phyloP scores from a whole-genome alignment of 176 grass and related monocot species.

The Poa pratensis region DNA sequence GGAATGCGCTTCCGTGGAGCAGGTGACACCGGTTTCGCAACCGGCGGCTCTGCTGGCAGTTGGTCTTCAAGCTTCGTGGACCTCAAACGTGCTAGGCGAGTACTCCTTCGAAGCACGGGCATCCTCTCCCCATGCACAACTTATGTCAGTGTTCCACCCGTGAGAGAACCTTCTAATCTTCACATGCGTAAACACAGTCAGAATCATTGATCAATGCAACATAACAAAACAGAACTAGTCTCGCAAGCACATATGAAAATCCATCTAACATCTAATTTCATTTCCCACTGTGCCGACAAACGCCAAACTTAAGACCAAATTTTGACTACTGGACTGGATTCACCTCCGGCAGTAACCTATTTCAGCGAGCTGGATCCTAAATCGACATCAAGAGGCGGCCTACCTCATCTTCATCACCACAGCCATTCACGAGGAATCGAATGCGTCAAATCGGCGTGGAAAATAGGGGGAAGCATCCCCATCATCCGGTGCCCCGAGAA shows the following conservation, averaged over 20 bases:
- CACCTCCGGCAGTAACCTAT: neutral
- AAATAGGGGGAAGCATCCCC: slow-evolving; percentile 41
- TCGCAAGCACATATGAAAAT: neutral
- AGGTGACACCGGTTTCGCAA: slow-evolving; percentile 45
- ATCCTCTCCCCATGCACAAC: slow-evolving; percentile 98
- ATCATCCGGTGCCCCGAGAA: slow-evolving; percentile 28
- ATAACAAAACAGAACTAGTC: neutral
- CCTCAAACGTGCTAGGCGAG: slow-evolving; percentile 71
- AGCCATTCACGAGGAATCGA: slow-evolving; percentile 51
- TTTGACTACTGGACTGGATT: neutral
- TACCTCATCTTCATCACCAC: slow-evolving; percentile 34
- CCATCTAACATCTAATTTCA: neutral
- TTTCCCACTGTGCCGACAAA: neutral
- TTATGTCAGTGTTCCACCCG: slow-evolving; percentile 40
- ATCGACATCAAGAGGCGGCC: slow-evolving; percentile 34
- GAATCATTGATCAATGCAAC: slow-evolving; percentile 37
- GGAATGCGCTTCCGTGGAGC: slow-evolving; percentile 53
- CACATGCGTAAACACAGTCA: slow-evolving; percentile 46
- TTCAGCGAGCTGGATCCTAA: slow-evolving; percentile 25
- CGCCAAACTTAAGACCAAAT: neutral
- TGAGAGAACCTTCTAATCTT: slow-evolving; percentile 56
- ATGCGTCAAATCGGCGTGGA: slow-evolving; percentile 27
- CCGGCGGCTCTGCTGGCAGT: slow-evolving; percentile 40
- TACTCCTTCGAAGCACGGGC: slow-evolving; percentile 85
- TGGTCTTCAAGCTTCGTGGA: slow-evolving; percentile 62